Conservation (phyloP, 805 yeast genomes). For the Zygotorulaspora chibaensis region DNA sequence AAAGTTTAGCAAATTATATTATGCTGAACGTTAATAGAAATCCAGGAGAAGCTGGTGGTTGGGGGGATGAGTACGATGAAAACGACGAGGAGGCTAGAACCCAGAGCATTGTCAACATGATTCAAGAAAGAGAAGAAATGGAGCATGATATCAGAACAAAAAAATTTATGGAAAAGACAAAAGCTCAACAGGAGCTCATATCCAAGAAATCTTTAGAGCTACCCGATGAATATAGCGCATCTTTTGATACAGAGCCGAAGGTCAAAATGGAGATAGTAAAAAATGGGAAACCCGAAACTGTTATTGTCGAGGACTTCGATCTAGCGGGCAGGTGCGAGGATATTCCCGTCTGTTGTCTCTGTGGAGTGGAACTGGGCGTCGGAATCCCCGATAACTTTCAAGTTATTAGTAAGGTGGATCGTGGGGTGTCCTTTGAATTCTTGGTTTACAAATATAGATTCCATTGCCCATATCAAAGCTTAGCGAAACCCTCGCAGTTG, state of each 20-base stretch:
- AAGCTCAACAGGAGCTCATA: slow-evolving; percentile 25
- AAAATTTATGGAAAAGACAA: slow-evolving; percentile 26
- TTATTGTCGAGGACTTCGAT: slow-evolving; percentile 23
- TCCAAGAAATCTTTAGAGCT: slow-evolving; percentile 20
- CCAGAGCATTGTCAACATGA: slow-evolving; percentile 31
- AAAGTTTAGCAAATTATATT: slow-evolving; percentile 12
- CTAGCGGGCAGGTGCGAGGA: slow-evolving; percentile 34
- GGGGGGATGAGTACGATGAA: slow-evolving; percentile 4
- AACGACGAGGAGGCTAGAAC: slow-evolving; percentile 23
- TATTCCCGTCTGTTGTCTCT: slow-evolving; percentile 54
- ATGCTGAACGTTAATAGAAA: slow-evolving; percentile 3
- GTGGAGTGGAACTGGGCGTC: slow-evolving; percentile 68
- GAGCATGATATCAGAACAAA: slow-evolving; percentile 27
- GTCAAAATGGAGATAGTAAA: slow-evolving; percentile 17
- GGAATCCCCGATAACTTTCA: slow-evolving; percentile 59
- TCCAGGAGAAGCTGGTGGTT: slow-evolving; percentile 7
- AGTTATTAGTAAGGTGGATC: slow-evolving; percentile 25
- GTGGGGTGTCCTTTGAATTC: slow-evolving; percentile 28
- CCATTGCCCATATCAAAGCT: slow-evolving; percentile 66
- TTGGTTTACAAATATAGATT: slow-evolving; percentile 35
- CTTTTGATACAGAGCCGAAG: slow-evolving; percentile 26
- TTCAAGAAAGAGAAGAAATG: slow-evolving; percentile 33
- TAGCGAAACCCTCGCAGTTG: slow-evolving; percentile 43
- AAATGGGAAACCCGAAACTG: slow-evolving; percentile 20
- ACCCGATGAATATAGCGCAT: slow-evolving; percentile 32